Conservation (phyloP, 2,329 filamentous ascomycete species). For the Colletotrichum sp. region DNA sequence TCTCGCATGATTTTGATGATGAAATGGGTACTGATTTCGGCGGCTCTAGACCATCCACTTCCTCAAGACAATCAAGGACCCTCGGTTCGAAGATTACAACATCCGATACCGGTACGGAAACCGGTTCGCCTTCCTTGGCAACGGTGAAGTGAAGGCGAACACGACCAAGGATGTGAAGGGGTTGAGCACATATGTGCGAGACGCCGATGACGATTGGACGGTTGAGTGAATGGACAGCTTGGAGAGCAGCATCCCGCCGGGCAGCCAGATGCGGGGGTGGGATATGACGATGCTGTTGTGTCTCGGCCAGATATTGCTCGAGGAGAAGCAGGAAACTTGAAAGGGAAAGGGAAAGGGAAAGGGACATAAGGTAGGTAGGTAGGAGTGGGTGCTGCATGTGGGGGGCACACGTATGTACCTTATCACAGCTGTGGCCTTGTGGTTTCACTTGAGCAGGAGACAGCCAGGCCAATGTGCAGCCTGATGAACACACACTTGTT, state of each 20-base stretch:
- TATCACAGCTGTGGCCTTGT: neutral
- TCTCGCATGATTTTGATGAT: neutral
- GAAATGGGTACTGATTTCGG: neutral
- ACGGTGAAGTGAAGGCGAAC: conserved; percentile 51
- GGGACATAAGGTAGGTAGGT: neutral
- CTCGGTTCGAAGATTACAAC: conserved; percentile 36
- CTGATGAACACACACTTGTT: neutral
- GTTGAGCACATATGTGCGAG: conserved; percentile 48
- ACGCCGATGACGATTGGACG: conserved; percentile 47
- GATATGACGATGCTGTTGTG: neutral
- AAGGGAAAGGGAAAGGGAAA: neutral
- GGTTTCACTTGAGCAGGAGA: neutral
- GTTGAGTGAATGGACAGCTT: conserved; percentile 39
- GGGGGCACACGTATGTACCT: neutral
- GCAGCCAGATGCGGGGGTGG: neutral
- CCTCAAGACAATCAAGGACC: conserved; percentile 39
- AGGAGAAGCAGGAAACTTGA: neutral
- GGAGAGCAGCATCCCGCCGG: neutral
- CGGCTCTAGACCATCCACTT: conserved; percentile 35
- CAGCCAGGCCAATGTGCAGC: neutral
- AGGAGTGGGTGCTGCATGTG: neutral
- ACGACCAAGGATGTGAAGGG: conserved; percentile 41
- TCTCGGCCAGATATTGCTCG: neutral
- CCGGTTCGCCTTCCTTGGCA: conserved; percentile 41
- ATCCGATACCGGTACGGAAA: conserved; percentile 39